Evolutionary conservation across 73 alveolate species (phyloP), one percentile per base, ranked within the genome.

Genomic region (Blepharisma japonicum): DNA sequence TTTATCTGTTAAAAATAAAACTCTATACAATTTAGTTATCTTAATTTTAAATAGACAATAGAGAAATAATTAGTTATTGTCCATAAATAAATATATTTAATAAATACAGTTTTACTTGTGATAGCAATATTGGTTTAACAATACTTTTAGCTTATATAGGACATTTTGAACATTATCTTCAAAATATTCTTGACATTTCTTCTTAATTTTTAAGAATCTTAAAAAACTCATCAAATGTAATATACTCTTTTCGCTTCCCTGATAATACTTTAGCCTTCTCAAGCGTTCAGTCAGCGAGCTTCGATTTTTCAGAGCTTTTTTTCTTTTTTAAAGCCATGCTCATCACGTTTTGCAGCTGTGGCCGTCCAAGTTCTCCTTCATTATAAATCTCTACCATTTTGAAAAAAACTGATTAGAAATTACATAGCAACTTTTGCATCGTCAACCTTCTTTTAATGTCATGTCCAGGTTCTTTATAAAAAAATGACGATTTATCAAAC

Each of bases 401-500:
- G 23, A 61, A 61, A 25, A 61, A 61, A 61, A 61, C 74, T 61
- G 47, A 2, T 14, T 61, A 18, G 11, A 8, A 8, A n/a, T 61
- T 61, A 61, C 74, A 61, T 4, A 61, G 38, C 74, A 61, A 14
- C 5, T 61, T 61, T 4, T 61, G 74, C 11, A 61, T 61, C 2
- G 46, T 39, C 23, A 25, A n/a, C 14, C 5, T 61, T 25, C 23
- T 61, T 25, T 61, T 61, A 5, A 61, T 14, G 2, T 18, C 11
- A 61, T 11, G 18, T 2, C 23, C 74, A 14, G 18, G 14, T 5
- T 61, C 74, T 61, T 61, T n/a, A 25, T 61, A 61, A 25, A 61
- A 61, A 61, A 61, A 61, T 18, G 74, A 61, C n/a, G 74, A n/a
- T 61, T 25, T 61, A 14, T 61, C 74, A 25, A 61, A 61, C 18